These are phyloP conservation scores for Xanthoconium separans DNA, from an alignment of 1,284 basidiomycete genomes.

Conservation along the genomic window DNA sequence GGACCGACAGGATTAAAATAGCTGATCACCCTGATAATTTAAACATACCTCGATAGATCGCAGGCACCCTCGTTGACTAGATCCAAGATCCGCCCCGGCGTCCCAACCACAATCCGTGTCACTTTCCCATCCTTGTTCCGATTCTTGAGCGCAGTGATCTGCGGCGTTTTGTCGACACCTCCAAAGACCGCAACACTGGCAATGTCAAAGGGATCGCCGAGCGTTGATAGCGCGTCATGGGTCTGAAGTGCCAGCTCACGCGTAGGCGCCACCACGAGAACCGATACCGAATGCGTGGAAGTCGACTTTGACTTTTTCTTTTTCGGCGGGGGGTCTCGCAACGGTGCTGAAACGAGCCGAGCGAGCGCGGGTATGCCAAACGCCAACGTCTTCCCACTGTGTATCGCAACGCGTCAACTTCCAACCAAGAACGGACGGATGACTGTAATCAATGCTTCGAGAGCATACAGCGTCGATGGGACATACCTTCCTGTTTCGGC, in stretches of 20 bases:
- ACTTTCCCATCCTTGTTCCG: constrained; percentile 49
- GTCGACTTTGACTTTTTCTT: constrained; percentile 37
- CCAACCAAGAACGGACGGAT: neutral
- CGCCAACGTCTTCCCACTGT: constrained; percentile 94
- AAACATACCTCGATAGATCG: constrained; percentile 70
- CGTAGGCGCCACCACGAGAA: constrained; percentile 90
- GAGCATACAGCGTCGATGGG: neutral
- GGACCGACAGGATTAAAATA: neutral
- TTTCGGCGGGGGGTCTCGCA: constrained; percentile 14
- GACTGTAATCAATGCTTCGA: neutral
- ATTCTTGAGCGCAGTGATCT: constrained; percentile 63
- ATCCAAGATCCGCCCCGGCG: constrained; percentile 92
- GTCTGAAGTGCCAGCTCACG: constrained; percentile 95
- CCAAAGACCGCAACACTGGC: constrained; percentile 81
- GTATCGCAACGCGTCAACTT: constrained; percentile 13
- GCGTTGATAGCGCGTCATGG: constrained; percentile 77
- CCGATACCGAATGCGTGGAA: constrained; percentile 48
- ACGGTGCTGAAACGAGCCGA: constrained; percentile 51
- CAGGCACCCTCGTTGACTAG: constrained; percentile 83
- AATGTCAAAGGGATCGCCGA: constrained; percentile 70
- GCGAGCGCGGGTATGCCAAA: constrained; percentile 91
- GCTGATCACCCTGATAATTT: neutral
- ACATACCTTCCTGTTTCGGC: constrained; percentile 90
- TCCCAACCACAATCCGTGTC: constrained; percentile 71
- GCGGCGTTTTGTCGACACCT: constrained; percentile 86